Evolutionary conservation across 495 filamentous ascomycete species (phyloP), one percentile per base, ranked within the genome.

Genomic region (Pyrenopolyporus hunteri): DNA sequence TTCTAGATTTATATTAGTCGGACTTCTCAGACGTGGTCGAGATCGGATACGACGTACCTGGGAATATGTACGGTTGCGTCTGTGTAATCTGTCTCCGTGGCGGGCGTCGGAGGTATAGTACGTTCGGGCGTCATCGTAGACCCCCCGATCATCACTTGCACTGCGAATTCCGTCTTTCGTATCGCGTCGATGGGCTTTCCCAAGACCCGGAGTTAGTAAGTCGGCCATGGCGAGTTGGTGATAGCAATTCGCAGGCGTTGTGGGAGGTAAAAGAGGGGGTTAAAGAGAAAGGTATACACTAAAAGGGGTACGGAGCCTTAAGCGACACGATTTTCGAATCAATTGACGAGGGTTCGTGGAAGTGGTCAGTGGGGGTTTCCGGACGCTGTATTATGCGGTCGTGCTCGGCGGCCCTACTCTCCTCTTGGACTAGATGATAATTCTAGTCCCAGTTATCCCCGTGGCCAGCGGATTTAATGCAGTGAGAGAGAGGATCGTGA

Each of bases 61-160:
- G 1, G 79, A 78, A 42, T 78, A 78, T 26, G 77, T 81, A 29
- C 78, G 73, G 14, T 76, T 76, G 31, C 79, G 70, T 11, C 72
- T 69, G 11, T 78, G 75, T 22, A 69, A 72, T 11, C 77, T 70
- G 59, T 75, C 70, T 23, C 55, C 57, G 37, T 82, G 79, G 35
- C 79, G 76, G 28, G 77, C 75, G 11, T 79, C 78, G 35, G 78
- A 70, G 44, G 75, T 68, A 43, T 82, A 82, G 63, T 82, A 82
- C 25, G 77, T 80, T 57, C 63, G 74, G 7, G 79, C 79, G 68
- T 80, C 77, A 53, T 80, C 78, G 53, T 67, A 80, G 19, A 80
- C 71, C 17, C 68, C 70, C 36, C 67, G 49, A 20, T 81, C 79
- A 32, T 77, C 70, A 47, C 36, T 59, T 17, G 25, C 40, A 11